A percentile compares a stretch with the other conserved stretches of the same genome.
phyloP scores from a whole-genome alignment of 768 basidiomycete species.

The Terana coerulea region DNA sequence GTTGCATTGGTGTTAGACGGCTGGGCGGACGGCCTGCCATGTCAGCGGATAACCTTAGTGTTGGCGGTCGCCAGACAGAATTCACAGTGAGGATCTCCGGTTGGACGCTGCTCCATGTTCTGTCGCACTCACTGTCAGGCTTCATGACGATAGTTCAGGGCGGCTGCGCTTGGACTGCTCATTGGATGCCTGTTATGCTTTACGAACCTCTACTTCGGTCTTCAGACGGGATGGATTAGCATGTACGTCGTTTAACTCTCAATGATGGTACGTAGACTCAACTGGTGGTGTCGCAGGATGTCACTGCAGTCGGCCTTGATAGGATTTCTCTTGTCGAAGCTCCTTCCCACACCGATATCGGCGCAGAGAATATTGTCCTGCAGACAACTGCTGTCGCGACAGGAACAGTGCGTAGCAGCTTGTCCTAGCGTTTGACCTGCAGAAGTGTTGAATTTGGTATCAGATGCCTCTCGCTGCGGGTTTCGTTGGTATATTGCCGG shows the following conservation, averaged over 20 bases:
- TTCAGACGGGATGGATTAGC: constrained; percentile 88
- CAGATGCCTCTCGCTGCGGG: constrained; percentile 83
- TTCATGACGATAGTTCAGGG: constrained; percentile 30
- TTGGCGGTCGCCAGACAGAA: background rate
- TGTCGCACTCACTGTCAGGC: background rate
- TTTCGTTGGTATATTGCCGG: constrained; percentile 92
- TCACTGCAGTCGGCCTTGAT: constrained; percentile 92
- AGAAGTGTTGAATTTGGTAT: background rate
- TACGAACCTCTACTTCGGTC: constrained; percentile 85
- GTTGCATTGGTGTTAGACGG: background rate
- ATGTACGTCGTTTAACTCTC: constrained; percentile 47
- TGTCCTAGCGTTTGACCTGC: background rate
- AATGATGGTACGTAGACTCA: background rate
- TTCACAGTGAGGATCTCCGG: background rate
- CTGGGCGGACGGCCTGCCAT: background rate
- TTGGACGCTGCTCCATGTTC: background rate
- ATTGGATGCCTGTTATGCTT: constrained; percentile 89
- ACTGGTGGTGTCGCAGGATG: constrained; percentile 63
- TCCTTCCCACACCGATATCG: constrained; percentile 70
- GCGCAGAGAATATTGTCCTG: constrained; percentile 92
- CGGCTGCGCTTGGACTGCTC: constrained; percentile 71
- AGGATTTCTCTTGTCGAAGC: constrained; percentile 79
- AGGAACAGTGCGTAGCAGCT: constrained; percentile 44
- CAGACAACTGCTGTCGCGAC: constrained; percentile 97
- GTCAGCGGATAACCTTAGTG: background rate